A percentile compares a stretch with the other conserved stretches of the same genome.
These are phyloP conservation scores for Pyricularia pennisetigena DNA, from an alignment of 2,329 filamentous ascomycete species.

Conservation along the genomic window DNA sequence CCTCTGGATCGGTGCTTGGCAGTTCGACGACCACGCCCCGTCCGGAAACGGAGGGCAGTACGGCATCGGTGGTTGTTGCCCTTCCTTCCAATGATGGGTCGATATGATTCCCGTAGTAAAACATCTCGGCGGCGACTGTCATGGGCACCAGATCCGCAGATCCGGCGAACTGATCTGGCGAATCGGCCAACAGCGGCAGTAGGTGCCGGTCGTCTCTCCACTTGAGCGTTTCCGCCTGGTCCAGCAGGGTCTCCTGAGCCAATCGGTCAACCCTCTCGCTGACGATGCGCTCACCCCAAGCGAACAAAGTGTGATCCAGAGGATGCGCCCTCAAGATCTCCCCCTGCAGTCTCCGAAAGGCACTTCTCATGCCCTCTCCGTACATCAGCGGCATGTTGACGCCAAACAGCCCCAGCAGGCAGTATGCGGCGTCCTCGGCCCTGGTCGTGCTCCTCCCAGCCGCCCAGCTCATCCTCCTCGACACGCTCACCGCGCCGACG, in stretches of 20 bases:
- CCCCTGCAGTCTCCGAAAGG: slow-evolving; percentile 12
- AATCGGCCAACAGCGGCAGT: slow-evolving; percentile 2
- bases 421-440: slow-evolving; percentile 13
- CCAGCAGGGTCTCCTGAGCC: neutral
- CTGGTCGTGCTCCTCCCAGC: slow-evolving; percentile 8
- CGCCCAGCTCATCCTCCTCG: slow-evolving; percentile 11
- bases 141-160: slow-evolving; percentile 4
- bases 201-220: slow-evolving; percentile 1
- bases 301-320: slow-evolving; percentile 13
- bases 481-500: neutral
- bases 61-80: neutral
- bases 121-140: slow-evolving; percentile 4
- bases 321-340: slow-evolving; percentile 9
- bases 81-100: neutral
- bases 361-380: slow-evolving; percentile 9
- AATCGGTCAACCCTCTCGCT: neutral
- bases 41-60: neutral
- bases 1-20: neutral
- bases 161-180: slow-evolving; percentile 1
- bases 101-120: neutral
- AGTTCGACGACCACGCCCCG: neutral
- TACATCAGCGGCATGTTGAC: slow-evolving; percentile 12
- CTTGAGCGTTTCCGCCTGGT: neutral
- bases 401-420: slow-evolving; percentile 12
- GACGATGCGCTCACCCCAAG: slow-evolving; percentile 9